Base-by-base conservation (phyloP, 148 eudicot species). In the Rheum nobile region DNA sequence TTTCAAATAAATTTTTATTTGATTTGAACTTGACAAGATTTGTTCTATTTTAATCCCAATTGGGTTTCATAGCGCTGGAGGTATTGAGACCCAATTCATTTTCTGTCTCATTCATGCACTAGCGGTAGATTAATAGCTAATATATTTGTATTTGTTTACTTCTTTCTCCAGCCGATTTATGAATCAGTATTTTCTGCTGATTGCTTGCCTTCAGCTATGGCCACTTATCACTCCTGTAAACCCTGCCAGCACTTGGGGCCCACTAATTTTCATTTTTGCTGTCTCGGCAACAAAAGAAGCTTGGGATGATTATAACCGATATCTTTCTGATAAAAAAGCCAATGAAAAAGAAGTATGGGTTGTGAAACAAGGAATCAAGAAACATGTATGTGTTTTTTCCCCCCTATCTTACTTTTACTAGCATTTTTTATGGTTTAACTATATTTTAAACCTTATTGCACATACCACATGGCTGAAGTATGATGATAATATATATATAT, bases 171-270 rank as follows among this genome's bases (percentile, higher is more conserved):
- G 97, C 81, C 97, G 98, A 42, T 95, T 95, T 78, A 95, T 95
- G 98, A 95, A 95, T 81, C 98, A 95, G 84, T 91, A 95, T 80
- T 95, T 95, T 81, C 88, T 95, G 88, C 77, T 95, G 96, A 95
- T 95, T 79, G 98, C 98, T 57, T 95, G 98, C 86, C 97, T 95
- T 85, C 98, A 95, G 80, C 86, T 95, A 69, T 95, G 98, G 98
- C 84, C 98, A 37, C 88, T 95, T 35, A 95, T 95, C 75, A 95
- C 98, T 76, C 98, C 98, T 74, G 97, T 95, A 74, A 95, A 91
- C 84, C 98, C 98, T 84, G 98, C 93, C 57, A 95, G 90, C 76
- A 90, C 98, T 3, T 95, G 98, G 98, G 97, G 97, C 67, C 98
- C 97, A 16, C 93, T 95, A 67, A 82, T 95, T 80, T 88, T 95